These are phyloP conservation scores for Beta corolliflora DNA, from an alignment of 179 eudicot species.

Conservation along the genomic window DNA sequence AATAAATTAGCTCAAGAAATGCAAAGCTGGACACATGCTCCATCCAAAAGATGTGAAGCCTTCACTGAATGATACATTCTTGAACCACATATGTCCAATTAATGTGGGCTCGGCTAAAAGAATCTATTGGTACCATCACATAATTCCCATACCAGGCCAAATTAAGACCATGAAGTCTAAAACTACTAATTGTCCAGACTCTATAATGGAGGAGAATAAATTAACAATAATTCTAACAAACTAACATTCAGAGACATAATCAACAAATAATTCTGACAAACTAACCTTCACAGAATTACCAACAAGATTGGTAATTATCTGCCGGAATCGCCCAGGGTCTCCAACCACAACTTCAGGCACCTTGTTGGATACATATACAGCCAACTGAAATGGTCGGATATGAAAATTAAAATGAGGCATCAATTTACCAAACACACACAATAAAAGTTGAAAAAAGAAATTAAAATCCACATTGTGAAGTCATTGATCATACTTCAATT, in stretches of 20 bases:
- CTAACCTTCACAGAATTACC: conserved; percentile 96
- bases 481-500: conserved; percentile 56
- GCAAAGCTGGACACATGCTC: neutral
- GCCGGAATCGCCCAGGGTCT: conserved; percentile 89
- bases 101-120: neutral
- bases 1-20: neutral
- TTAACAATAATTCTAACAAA: conserved; percentile 4
- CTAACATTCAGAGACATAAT: conserved; percentile 90
- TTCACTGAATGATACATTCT: neutral
- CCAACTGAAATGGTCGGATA: conserved; percentile 58
- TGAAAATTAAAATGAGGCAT: conserved; percentile 17
- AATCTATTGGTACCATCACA: conserved; percentile 1
- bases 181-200: neutral
- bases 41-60: neutral
- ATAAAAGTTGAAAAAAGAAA: neutral
- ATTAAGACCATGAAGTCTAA: neutral
- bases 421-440: conserved; percentile 7
- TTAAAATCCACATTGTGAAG: neutral
- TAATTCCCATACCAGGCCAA: neutral
- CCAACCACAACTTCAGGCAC: conserved; percentile 85
- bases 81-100: neutral
- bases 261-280: conserved; percentile 40
- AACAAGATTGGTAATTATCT: conserved; percentile 90
- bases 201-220: neutral
- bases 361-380: conserved; percentile 77